Percentiles rank a stretch among this genome's conserved stretches.
Evolutionary conservation across 805 yeast genomes (phyloP).

Genomic region (Kodamaea neixiangensis): DNA sequence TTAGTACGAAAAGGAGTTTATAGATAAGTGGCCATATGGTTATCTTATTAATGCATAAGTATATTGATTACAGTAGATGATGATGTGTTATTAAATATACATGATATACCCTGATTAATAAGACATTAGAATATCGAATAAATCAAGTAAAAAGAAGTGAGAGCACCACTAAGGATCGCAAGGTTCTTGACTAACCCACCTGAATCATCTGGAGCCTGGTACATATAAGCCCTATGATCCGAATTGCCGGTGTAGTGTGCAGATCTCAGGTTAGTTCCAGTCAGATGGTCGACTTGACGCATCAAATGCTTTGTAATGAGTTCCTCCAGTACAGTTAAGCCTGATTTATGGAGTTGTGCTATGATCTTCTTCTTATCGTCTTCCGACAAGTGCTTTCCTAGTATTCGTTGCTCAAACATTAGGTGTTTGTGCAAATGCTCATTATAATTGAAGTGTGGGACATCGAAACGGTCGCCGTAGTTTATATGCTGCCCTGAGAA

Average conservation of each 20-base stretch:
- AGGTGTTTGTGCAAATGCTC: conserved; percentile 55
- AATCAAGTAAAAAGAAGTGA: conserved; percentile 28
- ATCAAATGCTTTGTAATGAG: conserved; percentile 43
- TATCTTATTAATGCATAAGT: conserved; percentile 2
- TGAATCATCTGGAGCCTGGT: conserved; percentile 30
- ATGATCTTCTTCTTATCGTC: conserved; percentile 35
- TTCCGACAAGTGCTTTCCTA: conserved; percentile 31
- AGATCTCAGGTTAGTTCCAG: conserved; percentile 6
- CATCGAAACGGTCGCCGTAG: conserved; percentile 49
- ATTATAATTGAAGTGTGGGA: conserved; percentile 62
- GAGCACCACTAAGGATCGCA: conserved; percentile 34
- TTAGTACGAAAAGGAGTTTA: conserved; percentile 30
- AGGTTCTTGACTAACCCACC: conserved; percentile 21
- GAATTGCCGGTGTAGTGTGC: conserved; percentile 9
- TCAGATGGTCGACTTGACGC: conserved; percentile 34
- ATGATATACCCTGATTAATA: too few relatives aligned
- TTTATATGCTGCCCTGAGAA: conserved; percentile 40
- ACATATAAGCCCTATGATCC: conserved; percentile 32
- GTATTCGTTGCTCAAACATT: conserved; percentile 46
- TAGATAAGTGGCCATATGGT: neutral
- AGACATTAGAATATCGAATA: conserved; percentile 18
- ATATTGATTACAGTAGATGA: neutral
- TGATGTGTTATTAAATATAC: too few relatives aligned
- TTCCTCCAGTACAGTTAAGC: conserved; percentile 41
- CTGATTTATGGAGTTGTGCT: conserved; percentile 33